These are phyloP conservation scores for Kwoniella sp. DNA, from an alignment of 768 basidiomycete genomes.

Conservation along the genomic window DNA sequence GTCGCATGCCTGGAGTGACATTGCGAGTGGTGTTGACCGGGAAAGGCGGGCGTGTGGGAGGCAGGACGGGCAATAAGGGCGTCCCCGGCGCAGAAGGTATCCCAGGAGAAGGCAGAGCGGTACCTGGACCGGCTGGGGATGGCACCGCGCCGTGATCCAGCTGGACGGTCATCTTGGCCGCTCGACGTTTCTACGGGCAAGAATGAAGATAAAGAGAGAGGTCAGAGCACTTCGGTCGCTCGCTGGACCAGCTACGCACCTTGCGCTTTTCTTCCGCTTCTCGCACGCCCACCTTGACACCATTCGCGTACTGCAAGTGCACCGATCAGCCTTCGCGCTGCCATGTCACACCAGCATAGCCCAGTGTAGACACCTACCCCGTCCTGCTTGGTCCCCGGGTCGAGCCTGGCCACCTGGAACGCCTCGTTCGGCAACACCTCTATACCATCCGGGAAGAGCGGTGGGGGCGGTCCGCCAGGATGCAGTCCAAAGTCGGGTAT, in stretches of 20 bases:
- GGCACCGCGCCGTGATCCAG: neutral
- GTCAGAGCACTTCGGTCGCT: neutral
- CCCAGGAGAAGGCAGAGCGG: neutral
- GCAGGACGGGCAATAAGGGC: constrained; percentile 22
- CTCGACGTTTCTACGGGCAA: constrained; percentile 4
- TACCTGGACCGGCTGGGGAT: neutral
- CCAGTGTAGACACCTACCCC: constrained; percentile 29
- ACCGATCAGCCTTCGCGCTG: neutral
- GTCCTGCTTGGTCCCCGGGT: constrained; percentile 28
- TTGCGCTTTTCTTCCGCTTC: constrained; percentile 32
- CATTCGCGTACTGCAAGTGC: constrained; percentile 28
- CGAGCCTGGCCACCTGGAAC: constrained; percentile 25
- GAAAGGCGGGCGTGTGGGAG: constrained; percentile 8
- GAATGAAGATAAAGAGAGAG: neutral
- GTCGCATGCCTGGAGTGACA: neutral
- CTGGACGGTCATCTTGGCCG: constrained; percentile 1
- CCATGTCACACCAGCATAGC: neutral
- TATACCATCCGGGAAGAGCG: constrained; percentile 17
- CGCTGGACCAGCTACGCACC: constrained; percentile 10
- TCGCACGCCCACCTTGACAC: constrained; percentile 29
- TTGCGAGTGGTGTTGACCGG: neutral
- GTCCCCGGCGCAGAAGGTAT: constrained; percentile 17
- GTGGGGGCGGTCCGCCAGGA: constrained; percentile 11
- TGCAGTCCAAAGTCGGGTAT: constrained; percentile 11
- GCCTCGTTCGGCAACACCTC: constrained; percentile 15